Percentiles rank a stretch among this genome's conserved stretches.
Evolutionary conservation across 2,329 filamentous ascomycete species (phyloP).

Genomic region (Calonectria fujianensis): DNA sequence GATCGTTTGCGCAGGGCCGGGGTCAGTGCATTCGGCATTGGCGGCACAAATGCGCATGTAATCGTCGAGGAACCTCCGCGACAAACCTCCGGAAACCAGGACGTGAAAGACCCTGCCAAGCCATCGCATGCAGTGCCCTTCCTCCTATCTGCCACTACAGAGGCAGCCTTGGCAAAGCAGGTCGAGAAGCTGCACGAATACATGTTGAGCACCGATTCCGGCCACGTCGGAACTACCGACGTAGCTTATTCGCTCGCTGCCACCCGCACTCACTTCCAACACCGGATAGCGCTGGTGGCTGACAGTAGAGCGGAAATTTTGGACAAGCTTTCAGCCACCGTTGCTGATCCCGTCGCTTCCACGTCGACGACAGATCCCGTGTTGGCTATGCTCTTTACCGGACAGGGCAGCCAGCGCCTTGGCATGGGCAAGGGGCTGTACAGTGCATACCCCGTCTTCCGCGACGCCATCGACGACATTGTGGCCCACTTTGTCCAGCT

Average conservation of each 20-base stretch:
- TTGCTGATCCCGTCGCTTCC: too few species aligned
- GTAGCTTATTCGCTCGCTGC: neutral
- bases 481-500: neutral
- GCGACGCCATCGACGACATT: neutral
- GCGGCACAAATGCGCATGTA: conserved; percentile 3
- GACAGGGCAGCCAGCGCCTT: neutral
- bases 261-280: neutral
- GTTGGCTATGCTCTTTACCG: neutral
- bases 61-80: neutral
- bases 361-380: neutral
- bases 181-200: neutral
- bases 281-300: neutral
- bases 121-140: neutral
- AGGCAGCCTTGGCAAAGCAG: neutral
- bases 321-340: neutral
- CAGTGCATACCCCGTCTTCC: neutral
- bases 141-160: neutral
- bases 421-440: neutral
- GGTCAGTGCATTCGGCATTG: neutral
- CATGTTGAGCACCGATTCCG: too few species aligned
- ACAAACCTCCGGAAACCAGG: too few species aligned
- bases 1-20: neutral
- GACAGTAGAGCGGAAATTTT: neutral
- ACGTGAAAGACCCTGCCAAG: too few species aligned
- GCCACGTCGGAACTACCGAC: neutral